Base-by-base conservation (phyloP, 176 grass and related monocot species). In the Otatea glauca region DNA sequence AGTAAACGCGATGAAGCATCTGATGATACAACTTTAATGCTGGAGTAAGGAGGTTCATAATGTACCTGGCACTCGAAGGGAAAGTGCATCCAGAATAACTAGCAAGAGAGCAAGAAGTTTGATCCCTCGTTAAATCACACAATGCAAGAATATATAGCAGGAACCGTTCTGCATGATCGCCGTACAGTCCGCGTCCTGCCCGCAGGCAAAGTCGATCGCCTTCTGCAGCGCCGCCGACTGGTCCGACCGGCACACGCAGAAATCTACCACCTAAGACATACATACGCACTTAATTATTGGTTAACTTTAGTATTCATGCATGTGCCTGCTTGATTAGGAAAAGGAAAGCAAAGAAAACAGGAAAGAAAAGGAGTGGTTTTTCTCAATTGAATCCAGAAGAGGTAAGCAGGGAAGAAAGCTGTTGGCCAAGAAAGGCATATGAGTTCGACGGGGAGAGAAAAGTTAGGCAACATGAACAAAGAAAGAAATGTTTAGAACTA, bases 201-300 rank as follows among this genome's bases (percentile, higher is more conserved):
- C 96, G 83, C 93, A 98, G n/a, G 96, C 75, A 89, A 83, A 98
- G 87, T 98, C 96, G 37, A 98, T 78, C 76, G 91, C 83, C 81
- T 92, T 92, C 88, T 98, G 96, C 70, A 98, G 82, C 51, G 55
- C 43, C 58, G 76, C 2, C 38, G 82, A 38, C 89, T 82, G 85
- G 43, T 98, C 93, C 47, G 96, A 85, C 24, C 68, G 89, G 65
- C 96, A 98, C 65, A 98, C 87, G 82, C 96, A 95, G 91, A 90
- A 98, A 84, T 98, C 96, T 98, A 83, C 27, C 76, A 29, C 4
- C 12, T 20, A n/a, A 9, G 7, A 27, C 24, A 18, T 20, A 0
- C 47, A 38, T 14, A 34, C 8, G 6, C 44, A 45, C 10, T 45
- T 45, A 45, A 45, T 45, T 12, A 45, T 45, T 12, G 44, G 44